Conservation (phyloP, 805 yeast genomes). For the Wickerhamomyces alni region DNA sequence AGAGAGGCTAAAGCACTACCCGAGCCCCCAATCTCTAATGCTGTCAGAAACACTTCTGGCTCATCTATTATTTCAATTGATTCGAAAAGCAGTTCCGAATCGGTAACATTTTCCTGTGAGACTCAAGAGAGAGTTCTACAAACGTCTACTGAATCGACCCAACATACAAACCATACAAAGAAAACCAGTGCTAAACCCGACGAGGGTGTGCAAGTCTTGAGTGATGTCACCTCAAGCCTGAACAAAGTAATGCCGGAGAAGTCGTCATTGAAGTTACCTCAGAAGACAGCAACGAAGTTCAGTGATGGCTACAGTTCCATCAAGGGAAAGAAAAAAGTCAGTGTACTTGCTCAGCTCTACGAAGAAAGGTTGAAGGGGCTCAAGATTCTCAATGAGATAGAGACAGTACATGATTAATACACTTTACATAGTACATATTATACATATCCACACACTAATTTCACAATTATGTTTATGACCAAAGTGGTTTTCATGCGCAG, state of each 20-base stretch:
- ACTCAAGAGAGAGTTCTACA: not conserved
- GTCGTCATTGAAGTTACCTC: slow-evolving; percentile 3
- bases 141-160: no score
- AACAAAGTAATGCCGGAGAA: slow-evolving; percentile 13
- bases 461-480: no score
- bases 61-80: slow-evolving; percentile 14
- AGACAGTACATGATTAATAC: slow-evolving; percentile 1
- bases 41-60: slow-evolving; percentile 6
- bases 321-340: slow-evolving; percentile 44
- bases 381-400: slow-evolving; percentile 29
- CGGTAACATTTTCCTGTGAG: no score
- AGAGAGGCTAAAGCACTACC: slow-evolving; percentile 14
- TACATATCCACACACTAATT: no score
- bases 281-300: slow-evolving; percentile 15
- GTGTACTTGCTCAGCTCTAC: slow-evolving; percentile 54
- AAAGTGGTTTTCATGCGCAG: no score
- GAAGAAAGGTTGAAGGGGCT: slow-evolving; percentile 48
- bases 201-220: slow-evolving; percentile 10
- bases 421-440: no score
- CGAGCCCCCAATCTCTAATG: slow-evolving; percentile 3
- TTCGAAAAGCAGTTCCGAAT: not conserved
- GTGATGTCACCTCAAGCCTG: slow-evolving; percentile 19
- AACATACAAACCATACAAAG: no score
- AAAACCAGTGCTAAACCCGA: not conserved
- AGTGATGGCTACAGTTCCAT: slow-evolving; percentile 27